Conservation (phyloP, 768 basidiomycete genomes). For the Neoboletus brunneissimus region DNA sequence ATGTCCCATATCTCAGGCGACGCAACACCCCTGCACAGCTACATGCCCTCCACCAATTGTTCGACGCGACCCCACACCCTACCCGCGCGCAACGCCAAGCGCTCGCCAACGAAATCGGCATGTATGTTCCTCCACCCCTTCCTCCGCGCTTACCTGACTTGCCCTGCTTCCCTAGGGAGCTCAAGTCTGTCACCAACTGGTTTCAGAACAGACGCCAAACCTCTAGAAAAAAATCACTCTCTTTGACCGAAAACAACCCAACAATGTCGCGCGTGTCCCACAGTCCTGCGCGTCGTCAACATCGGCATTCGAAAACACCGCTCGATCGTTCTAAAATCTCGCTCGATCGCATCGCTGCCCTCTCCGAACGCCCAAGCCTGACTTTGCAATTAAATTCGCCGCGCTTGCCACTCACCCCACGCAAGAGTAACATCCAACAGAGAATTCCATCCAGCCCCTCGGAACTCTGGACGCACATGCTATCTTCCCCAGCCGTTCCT, state of each 20-base stretch:
- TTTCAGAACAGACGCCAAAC: slow-evolving; percentile 79
- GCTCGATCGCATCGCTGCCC: slow-evolving; percentile 30
- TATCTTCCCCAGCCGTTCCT: slow-evolving; percentile 26
- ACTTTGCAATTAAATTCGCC: slow-evolving; percentile 5
- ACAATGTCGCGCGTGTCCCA: not conserved
- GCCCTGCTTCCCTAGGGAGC: slow-evolving; percentile 43
- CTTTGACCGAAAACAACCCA: slow-evolving; percentile 25
- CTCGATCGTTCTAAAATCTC: slow-evolving; percentile 29
- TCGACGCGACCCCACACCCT: slow-evolving; percentile 38
- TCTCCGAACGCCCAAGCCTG: slow-evolving; percentile 29
- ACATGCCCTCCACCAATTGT: slow-evolving; percentile 34
- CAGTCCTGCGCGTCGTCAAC: slow-evolving; percentile 8
- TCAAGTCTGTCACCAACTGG: slow-evolving; percentile 73
- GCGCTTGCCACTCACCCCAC: slow-evolving; percentile 28
- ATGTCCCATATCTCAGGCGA: slow-evolving; percentile 31
- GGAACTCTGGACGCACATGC: slow-evolving; percentile 31
- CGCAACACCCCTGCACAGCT: slow-evolving; percentile 36
- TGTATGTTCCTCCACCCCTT: slow-evolving; percentile 26
- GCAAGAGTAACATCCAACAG: slow-evolving; percentile 16
- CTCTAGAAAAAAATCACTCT: slow-evolving; percentile 21
- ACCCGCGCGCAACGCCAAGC: slow-evolving; percentile 40
- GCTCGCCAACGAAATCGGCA: slow-evolving; percentile 38
- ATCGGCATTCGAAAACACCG: slow-evolving; percentile 10
- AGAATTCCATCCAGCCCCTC: slow-evolving; percentile 10
- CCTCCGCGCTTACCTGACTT: slow-evolving; percentile 4